phyloP scores from a whole-genome alignment of 2,329 filamentous ascomycete genomes.

The Diplodia intermedia region DNA sequence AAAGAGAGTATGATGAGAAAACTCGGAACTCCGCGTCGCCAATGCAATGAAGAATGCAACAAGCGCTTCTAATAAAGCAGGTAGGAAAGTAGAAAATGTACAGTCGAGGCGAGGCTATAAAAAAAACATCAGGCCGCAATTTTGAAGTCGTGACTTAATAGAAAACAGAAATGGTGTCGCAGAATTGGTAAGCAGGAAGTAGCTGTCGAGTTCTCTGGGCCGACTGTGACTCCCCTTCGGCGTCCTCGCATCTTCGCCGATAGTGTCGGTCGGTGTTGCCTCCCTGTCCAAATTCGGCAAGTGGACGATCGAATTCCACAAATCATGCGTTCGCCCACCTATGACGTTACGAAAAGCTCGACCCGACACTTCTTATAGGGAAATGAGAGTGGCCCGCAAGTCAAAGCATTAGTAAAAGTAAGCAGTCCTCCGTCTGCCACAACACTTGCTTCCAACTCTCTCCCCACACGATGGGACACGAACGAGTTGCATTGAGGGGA shows the following conservation, averaged over 20 bases:
- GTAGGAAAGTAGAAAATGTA: background rate
- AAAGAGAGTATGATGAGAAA: background rate
- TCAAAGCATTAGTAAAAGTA: too few relatives aligned
- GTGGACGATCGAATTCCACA: background rate
- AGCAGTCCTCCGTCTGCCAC: too few relatives aligned
- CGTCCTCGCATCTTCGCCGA: background rate
- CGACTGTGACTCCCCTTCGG: background rate
- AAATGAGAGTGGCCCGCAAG: too few relatives aligned
- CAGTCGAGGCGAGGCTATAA: background rate
- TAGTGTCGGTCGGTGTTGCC: background rate
- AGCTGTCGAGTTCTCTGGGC: background rate
- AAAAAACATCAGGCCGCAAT: background rate
- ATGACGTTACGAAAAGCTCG: too few relatives aligned
- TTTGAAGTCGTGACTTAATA: background rate
- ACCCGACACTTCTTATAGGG: too few relatives aligned
- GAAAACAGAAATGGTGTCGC: background rate
- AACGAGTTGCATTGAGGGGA: too few relatives aligned
- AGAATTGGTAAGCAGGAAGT: conserved; percentile 7
- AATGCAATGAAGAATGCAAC: background rate
- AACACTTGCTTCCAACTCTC: too few relatives aligned
- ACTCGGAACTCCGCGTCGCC: background rate
- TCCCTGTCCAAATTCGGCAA: background rate
- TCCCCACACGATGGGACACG: too few relatives aligned
- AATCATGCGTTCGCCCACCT: too few relatives aligned
- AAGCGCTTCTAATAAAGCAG: background rate